phyloP scores from a whole-genome alignment of 176 grass and related monocot species.

The Saccharum spontaneum region DNA sequence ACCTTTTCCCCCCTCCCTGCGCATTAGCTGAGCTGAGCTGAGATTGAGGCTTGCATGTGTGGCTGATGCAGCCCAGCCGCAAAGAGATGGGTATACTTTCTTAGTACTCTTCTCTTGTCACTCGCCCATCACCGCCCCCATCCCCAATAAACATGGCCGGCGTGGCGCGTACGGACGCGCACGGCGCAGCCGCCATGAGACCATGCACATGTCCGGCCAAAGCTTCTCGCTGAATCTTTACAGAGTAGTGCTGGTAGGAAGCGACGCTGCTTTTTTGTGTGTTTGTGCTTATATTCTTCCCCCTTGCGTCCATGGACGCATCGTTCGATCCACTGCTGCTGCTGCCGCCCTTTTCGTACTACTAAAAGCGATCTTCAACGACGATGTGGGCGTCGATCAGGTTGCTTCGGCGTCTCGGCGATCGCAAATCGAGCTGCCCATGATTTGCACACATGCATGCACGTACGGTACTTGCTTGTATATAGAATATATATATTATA shows the following conservation, averaged over 20 bases:
- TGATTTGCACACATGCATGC: slow-evolving; percentile 29
- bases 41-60: slow-evolving; percentile 36
- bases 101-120: not conserved
- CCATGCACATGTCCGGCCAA: slow-evolving; percentile 39
- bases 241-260: not conserved
- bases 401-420: not conserved
- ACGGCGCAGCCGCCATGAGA: slow-evolving; percentile 39
- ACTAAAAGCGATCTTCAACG: not conserved
- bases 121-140: slow-evolving; percentile 40
- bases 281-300: slow-evolving; percentile 35
- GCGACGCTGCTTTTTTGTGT: slow-evolving; percentile 39
- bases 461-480: not conserved
- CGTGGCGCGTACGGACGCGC: slow-evolving; percentile 40
- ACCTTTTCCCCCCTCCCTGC: not conserved
- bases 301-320: not conserved
- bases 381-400: slow-evolving; percentile 27
- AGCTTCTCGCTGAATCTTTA: slow-evolving; percentile 49
- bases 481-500: not conserved
- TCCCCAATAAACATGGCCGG: slow-evolving; percentile 33
- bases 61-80: not conserved
- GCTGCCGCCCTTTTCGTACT: not conserved
- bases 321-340: not conserved
- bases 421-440: slow-evolving; percentile 19
- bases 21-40: not conserved
- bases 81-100: not conserved